Conservation (phyloP, 352 stramenopile genomes). For the Phytophthora boehmeriae region DNA sequence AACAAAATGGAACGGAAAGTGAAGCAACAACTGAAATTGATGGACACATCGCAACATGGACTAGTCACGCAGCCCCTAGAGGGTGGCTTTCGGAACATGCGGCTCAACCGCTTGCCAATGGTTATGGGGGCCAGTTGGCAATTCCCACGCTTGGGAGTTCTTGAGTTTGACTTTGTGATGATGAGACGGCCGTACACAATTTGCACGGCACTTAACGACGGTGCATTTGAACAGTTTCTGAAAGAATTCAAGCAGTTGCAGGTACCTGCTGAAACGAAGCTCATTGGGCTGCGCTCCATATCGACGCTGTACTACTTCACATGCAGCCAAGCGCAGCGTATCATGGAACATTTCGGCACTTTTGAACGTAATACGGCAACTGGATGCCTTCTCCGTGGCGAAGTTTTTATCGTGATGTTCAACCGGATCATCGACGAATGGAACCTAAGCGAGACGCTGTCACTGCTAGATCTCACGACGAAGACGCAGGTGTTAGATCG, state of each 20-base stretch:
- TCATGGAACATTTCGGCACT: slow-evolving; percentile 83
- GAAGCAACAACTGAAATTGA: slow-evolving; percentile 57
- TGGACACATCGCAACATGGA: slow-evolving; percentile 68
- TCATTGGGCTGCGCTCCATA: slow-evolving; percentile 71
- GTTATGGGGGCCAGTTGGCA: slow-evolving; percentile 58
- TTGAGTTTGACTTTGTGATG: slow-evolving; percentile 81
- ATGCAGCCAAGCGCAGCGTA: slow-evolving; percentile 63
- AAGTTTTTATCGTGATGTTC: slow-evolving; percentile 79
- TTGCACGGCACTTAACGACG: slow-evolving; percentile 67
- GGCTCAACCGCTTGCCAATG: slow-evolving; percentile 65
- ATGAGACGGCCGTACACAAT: slow-evolving; percentile 55
- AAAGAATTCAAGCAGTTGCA: slow-evolving; percentile 82
- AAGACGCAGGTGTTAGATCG: slow-evolving; percentile 73
- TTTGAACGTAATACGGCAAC: slow-evolving; percentile 67
- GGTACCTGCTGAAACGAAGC: slow-evolving; percentile 63
- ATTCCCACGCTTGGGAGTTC: slow-evolving; percentile 63
- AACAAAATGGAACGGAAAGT: slow-evolving; percentile 66
- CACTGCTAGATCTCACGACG: slow-evolving; percentile 64
- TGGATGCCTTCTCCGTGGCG: slow-evolving; percentile 57
- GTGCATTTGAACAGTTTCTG: slow-evolving; percentile 73
- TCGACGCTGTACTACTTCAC: slow-evolving; percentile 79
- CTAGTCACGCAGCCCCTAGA: slow-evolving; percentile 41
- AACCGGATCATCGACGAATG: slow-evolving; percentile 70
- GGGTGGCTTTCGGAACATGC: slow-evolving; percentile 64
- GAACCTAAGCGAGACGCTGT: slow-evolving; percentile 69